Evolutionary conservation across 306 rosid genomes (phyloP).

Genomic region (Sphenostylis stenocarpa): DNA sequence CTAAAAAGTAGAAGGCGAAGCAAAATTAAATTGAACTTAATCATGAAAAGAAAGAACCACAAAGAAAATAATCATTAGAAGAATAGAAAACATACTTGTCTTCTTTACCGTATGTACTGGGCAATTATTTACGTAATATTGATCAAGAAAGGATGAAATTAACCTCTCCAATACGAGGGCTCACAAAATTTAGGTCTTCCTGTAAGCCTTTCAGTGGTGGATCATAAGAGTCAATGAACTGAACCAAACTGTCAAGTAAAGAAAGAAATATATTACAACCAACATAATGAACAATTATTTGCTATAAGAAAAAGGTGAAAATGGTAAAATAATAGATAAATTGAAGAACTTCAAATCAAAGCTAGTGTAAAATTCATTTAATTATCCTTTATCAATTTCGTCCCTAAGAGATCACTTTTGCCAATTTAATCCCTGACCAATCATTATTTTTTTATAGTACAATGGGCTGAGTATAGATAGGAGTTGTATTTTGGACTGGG

Average conservation of each 20-base stretch:
- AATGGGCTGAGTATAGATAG: neutral
- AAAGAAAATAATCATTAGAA: neutral
- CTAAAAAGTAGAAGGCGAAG: neutral
- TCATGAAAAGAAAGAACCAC: slow-evolving; percentile 12
- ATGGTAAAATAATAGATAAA: neutral
- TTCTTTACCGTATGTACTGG: slow-evolving; percentile 5
- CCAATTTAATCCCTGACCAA: neutral
- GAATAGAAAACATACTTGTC: slow-evolving; percentile 12
- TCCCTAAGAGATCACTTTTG: neutral
- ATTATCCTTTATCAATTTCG: neutral
- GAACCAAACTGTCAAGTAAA: slow-evolving; percentile 74
- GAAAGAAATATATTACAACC: slow-evolving; percentile 31
- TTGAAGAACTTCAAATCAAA: slow-evolving; percentile 1
- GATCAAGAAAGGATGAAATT: slow-evolving; percentile 41
- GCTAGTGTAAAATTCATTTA: slow-evolving; percentile 17
- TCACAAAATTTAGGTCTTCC: slow-evolving; percentile 94
- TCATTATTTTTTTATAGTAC: neutral
- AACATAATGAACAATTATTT: slow-evolving; percentile 23
- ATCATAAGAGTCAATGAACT: slow-evolving; percentile 89
- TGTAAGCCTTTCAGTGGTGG: slow-evolving; percentile 95
- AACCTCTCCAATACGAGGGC: slow-evolving; percentile 99
- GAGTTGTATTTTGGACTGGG: neutral
- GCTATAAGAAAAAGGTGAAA: neutral
- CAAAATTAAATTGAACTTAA: slow-evolving; percentile 24
- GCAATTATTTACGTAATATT: slow-evolving; percentile 6